Conservation (phyloP, 2,329 filamentous ascomycete species). For the Lachnellula subtilissima region DNA sequence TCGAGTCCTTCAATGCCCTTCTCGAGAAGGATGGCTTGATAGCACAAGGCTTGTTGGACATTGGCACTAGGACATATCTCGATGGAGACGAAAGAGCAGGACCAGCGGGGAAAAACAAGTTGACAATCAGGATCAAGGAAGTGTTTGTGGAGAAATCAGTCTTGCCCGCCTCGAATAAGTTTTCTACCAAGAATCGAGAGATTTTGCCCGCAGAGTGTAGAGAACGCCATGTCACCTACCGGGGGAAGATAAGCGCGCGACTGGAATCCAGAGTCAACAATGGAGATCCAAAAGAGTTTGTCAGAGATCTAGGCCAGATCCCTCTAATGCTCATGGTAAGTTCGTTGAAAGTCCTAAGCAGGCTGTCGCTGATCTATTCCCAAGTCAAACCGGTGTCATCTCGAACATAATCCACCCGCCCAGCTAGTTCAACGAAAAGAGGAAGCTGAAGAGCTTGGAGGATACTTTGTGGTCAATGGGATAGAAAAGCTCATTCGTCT, state of each 20-base stretch:
- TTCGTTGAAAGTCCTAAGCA: not conserved
- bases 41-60: conserved; percentile 75
- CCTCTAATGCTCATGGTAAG: conserved; percentile 87
- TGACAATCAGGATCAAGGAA: conserved; percentile 74
- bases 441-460: conserved; percentile 91
- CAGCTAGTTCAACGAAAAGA: conserved; percentile 83
- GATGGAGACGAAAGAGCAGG: conserved; percentile 69
- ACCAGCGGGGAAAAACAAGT: conserved; percentile 60
- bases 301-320: conserved; percentile 80
- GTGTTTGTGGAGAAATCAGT: conserved; percentile 78
- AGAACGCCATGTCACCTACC: conserved; percentile 87
- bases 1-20: conserved; percentile 91
- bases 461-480: conserved; percentile 96
- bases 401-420: conserved; percentile 78
- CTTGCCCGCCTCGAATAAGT: conserved; percentile 78
- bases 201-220: conserved; percentile 90
- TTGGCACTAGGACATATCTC: conserved; percentile 81
- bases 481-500: conserved; percentile 96
- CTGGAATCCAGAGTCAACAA: conserved; percentile 85
- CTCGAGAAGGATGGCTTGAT: conserved; percentile 71
- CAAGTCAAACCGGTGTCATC: conserved; percentile 83
- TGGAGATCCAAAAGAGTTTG: conserved; percentile 75
- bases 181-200: conserved; percentile 70
- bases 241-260: conserved; percentile 76
- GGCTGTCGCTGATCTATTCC: not conserved